phyloP scores from a whole-genome alignment of 116 monocot genomes.

The Trichopus zeylanicus region DNA sequence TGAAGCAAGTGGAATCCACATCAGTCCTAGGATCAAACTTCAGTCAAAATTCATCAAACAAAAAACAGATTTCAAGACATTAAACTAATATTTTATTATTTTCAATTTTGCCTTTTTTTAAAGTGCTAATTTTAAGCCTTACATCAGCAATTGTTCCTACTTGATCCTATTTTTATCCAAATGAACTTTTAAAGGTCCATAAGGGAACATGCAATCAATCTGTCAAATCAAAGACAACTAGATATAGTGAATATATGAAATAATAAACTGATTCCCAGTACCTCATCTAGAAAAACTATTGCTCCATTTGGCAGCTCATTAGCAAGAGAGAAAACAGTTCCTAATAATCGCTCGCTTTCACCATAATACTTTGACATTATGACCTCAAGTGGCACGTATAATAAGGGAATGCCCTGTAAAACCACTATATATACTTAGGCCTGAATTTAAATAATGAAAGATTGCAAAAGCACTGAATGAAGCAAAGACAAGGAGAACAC shows the following conservation, averaged over 20 bases:
- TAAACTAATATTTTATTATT: too few species aligned
- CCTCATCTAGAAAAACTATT: conserved; percentile 92
- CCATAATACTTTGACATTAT: conserved; percentile 99
- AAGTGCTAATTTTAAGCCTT: too few species aligned
- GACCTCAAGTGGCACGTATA: conserved; percentile 95
- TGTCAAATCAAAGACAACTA: background rate
- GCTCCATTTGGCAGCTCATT: conserved; percentile 88
- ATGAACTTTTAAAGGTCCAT: too few species aligned
- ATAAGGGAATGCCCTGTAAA: conserved; percentile 73
- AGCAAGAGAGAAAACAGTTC: conserved; percentile 86
- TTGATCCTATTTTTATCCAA: too few species aligned
- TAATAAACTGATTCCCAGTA: background rate
- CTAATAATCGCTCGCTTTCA: conserved; percentile 82
- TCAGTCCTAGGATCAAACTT: too few species aligned
- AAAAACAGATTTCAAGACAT: too few species aligned
- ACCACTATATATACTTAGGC: background rate
- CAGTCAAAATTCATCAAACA: too few species aligned
- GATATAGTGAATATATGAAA: background rate
- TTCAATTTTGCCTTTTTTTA: too few species aligned
- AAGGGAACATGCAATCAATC: too few species aligned
- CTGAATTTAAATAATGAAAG: background rate
- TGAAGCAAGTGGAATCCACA: too few species aligned
- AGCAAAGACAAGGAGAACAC: too few species aligned
- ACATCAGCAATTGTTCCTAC: too few species aligned
- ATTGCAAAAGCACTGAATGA: background rate